Conservation (phyloP, 345 rosid genomes). For the Barbarea vulgaris region DNA sequence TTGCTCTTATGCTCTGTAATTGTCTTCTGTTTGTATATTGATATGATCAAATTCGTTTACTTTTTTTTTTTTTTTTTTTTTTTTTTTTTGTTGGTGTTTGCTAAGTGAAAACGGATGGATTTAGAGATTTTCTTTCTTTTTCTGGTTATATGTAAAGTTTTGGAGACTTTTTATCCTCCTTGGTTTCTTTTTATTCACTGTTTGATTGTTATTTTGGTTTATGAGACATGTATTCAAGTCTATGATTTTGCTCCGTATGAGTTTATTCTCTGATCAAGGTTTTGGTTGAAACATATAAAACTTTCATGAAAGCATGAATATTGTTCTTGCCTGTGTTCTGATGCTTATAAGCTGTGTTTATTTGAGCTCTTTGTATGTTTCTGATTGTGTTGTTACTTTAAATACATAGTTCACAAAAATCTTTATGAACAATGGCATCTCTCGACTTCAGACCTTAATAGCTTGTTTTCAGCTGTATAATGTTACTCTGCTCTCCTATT, state of each 20-base stretch:
- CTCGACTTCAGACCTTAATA: background rate
- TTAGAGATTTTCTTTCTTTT: background rate
- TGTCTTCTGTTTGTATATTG: constrained; percentile 19
- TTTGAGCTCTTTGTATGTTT: background rate
- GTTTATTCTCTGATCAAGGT: constrained; percentile 1
- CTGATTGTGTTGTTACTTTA: background rate
- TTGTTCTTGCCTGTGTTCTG: background rate
- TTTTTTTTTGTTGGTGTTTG: background rate
- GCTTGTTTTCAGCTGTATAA: constrained; percentile 19
- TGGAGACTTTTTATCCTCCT: background rate
- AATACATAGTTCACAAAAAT: background rate
- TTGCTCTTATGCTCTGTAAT: background rate
- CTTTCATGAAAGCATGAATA: background rate
- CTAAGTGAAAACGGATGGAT: background rate
- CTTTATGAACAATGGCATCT: background rate
- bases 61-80: background rate
- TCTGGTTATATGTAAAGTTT: background rate
- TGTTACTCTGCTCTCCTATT: constrained; percentile 26
- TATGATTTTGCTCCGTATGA: background rate
- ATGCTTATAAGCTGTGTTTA: constrained; percentile 6
- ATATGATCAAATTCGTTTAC: constrained; percentile 7
- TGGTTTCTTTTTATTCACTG: constrained; percentile 5
- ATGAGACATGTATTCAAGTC: constrained; percentile 4
- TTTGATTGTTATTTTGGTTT: constrained; percentile 15
- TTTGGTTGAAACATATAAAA: background rate